Conservation (phyloP, 257 asterid genomes). For the Cordia subcordata region DNA sequence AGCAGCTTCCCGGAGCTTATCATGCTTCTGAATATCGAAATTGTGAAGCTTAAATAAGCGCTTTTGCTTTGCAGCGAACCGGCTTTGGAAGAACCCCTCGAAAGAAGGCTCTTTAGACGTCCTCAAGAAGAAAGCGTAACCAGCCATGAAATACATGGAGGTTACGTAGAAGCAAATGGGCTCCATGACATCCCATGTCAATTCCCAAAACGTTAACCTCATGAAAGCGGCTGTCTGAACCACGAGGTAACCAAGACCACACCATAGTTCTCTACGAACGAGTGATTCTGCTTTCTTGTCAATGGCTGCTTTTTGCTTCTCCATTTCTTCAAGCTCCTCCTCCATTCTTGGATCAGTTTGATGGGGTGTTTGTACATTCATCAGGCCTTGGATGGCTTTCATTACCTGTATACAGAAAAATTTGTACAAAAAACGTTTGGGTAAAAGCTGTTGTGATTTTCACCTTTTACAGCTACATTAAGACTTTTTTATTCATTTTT, state of each 20-base stretch:
- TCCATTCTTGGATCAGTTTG: conserved; percentile 39
- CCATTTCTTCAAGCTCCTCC: conserved; percentile 62
- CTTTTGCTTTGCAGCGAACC: conserved; percentile 57
- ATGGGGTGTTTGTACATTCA: conserved; percentile 34
- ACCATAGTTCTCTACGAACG: conserved; percentile 65
- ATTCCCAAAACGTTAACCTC: conserved; percentile 95
- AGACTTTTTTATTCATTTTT: conserved; percentile 1
- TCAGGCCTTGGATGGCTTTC: conserved; percentile 70
- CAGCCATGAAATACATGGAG: conserved; percentile 69
- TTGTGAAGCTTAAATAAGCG: conserved; percentile 42
- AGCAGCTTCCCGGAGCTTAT: conserved; percentile 46
- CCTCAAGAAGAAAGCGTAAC: conserved; percentile 67
- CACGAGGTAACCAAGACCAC: conserved; percentile 56
- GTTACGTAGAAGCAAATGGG: conserved; percentile 88
- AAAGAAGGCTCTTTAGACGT: conserved; percentile 77
- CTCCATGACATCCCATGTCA: conserved; percentile 96
- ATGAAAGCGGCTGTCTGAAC: conserved; percentile 81
- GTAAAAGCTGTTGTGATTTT: conserved; percentile 23
- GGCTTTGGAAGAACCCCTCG: conserved; percentile 75
- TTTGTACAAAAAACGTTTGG: conserved; percentile 44
- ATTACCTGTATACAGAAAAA: conserved; percentile 62
- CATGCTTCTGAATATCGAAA: conserved; percentile 56
- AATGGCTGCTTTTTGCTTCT: conserved; percentile 47
- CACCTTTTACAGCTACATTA: conserved; percentile 11
- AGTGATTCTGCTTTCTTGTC: conserved; percentile 48